Conservation (phyloP, 1,284 basidiomycete species). For the Boletus subluridellus region DNA sequence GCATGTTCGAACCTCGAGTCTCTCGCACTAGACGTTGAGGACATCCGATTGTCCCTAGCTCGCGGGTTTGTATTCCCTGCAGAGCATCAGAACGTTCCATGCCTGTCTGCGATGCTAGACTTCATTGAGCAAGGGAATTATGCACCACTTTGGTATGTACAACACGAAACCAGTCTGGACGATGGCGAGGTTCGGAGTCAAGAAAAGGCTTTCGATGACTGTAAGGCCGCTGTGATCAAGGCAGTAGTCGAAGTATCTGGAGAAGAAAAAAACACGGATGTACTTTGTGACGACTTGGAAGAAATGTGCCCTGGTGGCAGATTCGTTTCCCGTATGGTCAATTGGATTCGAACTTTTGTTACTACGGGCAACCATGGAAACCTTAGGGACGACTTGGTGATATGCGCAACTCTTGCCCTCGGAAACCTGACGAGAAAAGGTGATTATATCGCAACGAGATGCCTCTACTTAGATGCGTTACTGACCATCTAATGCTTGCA, state of each 20-base stretch:
- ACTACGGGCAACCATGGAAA: slow-evolving; percentile 27
- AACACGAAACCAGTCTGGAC: slow-evolving; percentile 36
- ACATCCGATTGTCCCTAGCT: slow-evolving; percentile 66
- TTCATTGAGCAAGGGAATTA: slow-evolving; percentile 71
- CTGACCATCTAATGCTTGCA: slow-evolving; percentile 30
- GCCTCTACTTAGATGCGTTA: neutral
- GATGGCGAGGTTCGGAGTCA: slow-evolving; percentile 49
- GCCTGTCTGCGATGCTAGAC: slow-evolving; percentile 59
- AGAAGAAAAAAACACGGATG: slow-evolving; percentile 74
- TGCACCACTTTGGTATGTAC: slow-evolving; percentile 57
- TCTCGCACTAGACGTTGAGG: slow-evolving; percentile 69
- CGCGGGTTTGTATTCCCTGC: slow-evolving; percentile 59
- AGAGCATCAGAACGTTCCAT: slow-evolving; percentile 55
- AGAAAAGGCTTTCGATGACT: slow-evolving; percentile 71
- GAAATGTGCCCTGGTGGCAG: slow-evolving; percentile 56
- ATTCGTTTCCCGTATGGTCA: slow-evolving; percentile 71
- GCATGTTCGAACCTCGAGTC: slow-evolving; percentile 72
- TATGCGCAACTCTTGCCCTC: slow-evolving; percentile 77
- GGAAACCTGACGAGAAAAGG: slow-evolving; percentile 81
- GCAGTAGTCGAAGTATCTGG: slow-evolving; percentile 82
- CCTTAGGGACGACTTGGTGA: slow-evolving; percentile 70
- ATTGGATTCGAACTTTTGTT: slow-evolving; percentile 67
- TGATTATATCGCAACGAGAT: slow-evolving; percentile 34
- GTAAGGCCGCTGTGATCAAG: slow-evolving; percentile 82
- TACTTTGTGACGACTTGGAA: slow-evolving; percentile 67